Conservation (phyloP, 225 moss, liverwort and hornwort genomes). For the Thuidium tamariscinum region DNA sequence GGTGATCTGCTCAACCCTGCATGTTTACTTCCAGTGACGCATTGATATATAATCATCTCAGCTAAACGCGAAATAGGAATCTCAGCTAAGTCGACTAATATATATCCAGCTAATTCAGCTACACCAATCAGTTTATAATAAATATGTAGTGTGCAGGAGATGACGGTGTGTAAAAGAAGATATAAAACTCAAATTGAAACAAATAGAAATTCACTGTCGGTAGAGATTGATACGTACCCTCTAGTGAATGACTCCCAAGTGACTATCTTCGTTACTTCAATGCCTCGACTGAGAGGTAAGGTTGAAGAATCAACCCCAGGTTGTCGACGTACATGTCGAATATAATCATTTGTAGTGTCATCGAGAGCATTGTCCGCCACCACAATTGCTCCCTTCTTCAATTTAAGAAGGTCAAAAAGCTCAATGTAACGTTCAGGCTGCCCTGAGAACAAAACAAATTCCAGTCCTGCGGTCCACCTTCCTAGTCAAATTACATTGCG, state of each 20-base stretch:
- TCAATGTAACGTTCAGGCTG: constrained; percentile 58
- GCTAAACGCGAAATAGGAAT: background rate
- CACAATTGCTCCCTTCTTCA: constrained; percentile 69
- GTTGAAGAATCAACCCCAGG: constrained; percentile 78
- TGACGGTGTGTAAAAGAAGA: background rate
- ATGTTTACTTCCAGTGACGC: background rate
- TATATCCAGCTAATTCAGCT: background rate
- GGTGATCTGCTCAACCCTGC: background rate
- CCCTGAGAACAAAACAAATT: constrained; percentile 56
- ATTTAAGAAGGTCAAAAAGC: constrained; percentile 64
- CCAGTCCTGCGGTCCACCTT: constrained; percentile 30
- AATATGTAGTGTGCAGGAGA: background rate
- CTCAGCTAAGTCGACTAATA: background rate
- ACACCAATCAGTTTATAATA: background rate
- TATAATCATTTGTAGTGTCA: constrained; percentile 71
- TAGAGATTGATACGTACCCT: constrained; percentile 32
- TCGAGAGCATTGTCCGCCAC: constrained; percentile 68
- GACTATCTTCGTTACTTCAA: constrained; percentile 70
- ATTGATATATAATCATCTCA: background rate
- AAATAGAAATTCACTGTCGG: background rate
- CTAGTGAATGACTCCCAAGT: constrained; percentile 54
- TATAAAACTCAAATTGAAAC: background rate
- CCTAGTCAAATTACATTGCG: background rate
- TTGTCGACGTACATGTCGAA: constrained; percentile 73
- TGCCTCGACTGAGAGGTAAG: constrained; percentile 61